Conservation (phyloP, 1,284 basidiomycete species). For the Trichosporon faecale region DNA sequence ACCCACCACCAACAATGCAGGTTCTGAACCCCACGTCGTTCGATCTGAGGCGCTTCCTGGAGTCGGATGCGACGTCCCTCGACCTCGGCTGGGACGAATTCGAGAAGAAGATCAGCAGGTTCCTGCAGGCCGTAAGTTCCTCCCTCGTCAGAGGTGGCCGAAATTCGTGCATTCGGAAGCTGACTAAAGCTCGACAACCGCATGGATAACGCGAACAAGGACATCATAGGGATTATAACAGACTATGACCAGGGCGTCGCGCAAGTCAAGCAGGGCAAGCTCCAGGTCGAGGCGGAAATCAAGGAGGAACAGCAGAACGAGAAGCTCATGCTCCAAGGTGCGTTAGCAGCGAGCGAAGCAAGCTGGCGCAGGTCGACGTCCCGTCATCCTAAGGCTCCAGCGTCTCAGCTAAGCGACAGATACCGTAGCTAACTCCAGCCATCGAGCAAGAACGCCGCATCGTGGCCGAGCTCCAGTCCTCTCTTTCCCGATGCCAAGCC, state of each 20-base stretch:
- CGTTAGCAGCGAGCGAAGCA: slow-evolving; percentile 12
- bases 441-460: slow-evolving; percentile 45
- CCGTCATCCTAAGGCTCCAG: neutral
- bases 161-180: no score
- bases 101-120: slow-evolving; percentile 39
- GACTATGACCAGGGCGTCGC: neutral
- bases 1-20: neutral
- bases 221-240: no score
- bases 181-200: slow-evolving; percentile 37
- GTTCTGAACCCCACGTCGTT: neutral
- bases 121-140: slow-evolving; percentile 40
- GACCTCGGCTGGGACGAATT: slow-evolving; percentile 44
- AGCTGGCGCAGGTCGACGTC: neutral
- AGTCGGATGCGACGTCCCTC: slow-evolving; percentile 24
- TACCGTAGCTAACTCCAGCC: slow-evolving; percentile 19
- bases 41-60: neutral
- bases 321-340: slow-evolving; percentile 47
- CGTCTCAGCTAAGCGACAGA: neutral
- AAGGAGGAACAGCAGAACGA: slow-evolving; percentile 44
- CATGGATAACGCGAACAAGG: neutral
- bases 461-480: slow-evolving; percentile 35
- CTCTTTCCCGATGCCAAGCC: slow-evolving; percentile 37
- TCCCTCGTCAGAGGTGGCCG: no score
- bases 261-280: slow-evolving; percentile 30
- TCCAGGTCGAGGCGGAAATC: slow-evolving; percentile 43